Evolutionary conservation across 2,329 filamentous ascomycete genomes (phyloP), one percentile per base, ranked within the genome.

Genomic region (Aspergillus sp.): DNA sequence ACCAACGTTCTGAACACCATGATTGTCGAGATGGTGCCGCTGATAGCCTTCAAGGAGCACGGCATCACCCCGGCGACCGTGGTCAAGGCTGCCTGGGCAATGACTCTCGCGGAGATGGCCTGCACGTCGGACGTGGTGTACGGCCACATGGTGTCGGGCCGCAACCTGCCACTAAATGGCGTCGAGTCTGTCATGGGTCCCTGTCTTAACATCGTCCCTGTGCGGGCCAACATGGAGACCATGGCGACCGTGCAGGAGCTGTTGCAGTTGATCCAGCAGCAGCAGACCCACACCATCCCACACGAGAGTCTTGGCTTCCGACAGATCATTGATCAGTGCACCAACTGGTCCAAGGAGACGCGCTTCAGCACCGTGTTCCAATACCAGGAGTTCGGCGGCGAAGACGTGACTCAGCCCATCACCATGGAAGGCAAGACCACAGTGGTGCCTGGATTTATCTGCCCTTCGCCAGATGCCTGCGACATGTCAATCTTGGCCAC

Each of bases 61-160:
- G 61, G 65, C 20, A 68, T 73, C 50, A 71, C 70, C 2, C n/a
- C 59, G 29, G 58, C 68, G 45, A 70, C 82, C 0, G 77, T 87
- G 2, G 74, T 87, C 36, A 85, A 85, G 67, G 80, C 83, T 0
- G 84, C 84, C 0, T 87, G 85, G 84, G 81, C 83, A 0, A 79
- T 84, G 60, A 79, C 83, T 0, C 77, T 87, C 6, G 81, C 82
- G 0, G 81, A 78, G 24, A 70, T 85, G 10, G 80, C 82, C 0
- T 79, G 76, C 0, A 74, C 70, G 0, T 72, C 78, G 6, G 85
- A 87, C 47, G 78, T 87, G 6, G 77, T 86, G 3, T 87, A 87
- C 57, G 85, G 84, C 7, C 81, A 85, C 65, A 71, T 82, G 3
- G 74, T 85, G 14, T 79, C 81, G 11, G 81, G 81, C 1, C 80